Evolutionary conservation across 106 monocot species (phyloP), one percentile per base, ranked within the genome.

Genomic region (Dendrobium officinale): DNA sequence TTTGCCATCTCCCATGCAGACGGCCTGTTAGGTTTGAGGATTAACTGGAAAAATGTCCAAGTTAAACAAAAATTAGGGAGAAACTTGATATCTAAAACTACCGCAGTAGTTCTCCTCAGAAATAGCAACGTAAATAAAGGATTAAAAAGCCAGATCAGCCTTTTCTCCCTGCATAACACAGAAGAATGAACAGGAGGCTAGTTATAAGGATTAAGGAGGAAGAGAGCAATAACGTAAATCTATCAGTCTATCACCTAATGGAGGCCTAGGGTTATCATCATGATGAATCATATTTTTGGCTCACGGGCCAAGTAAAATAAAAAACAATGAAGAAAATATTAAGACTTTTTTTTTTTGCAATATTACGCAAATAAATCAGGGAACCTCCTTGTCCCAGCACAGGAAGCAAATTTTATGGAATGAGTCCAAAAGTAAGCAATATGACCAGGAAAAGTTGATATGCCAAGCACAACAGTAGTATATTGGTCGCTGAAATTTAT

Each of bases 1-100:
- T 26, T 49, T 56, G 56, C 29, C 78, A 78, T 78, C 76, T 76
- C 27, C 74, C n/a, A 74, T 0, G 74, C 43, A 44, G 70, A 7
- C 37, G 13, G 15, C 15, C 64, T 5, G 51, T 9, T 66, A 22
- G 26, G 26, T 66, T 6, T 66, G 24, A 66, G 24, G 64, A 66
- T 24, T 66, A 22, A 66, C 26, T 22, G 64, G 24, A 24, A 26
- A 64, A 64, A 22, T 1, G 17, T 55, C 64, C 22, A 24, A 66
- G 64, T 66, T 66, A 66, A 26, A 66, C 4, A 9, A 66, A 37
- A 66, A 26, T 8, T 2, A 26, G 16, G 15, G 15, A 66, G 64
- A 66, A 26, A 66, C 9, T 24, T 66, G 64, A 66, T 24, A 66
- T 66, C 26, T 66, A 24, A 66, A 66, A 66, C 64, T 24, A 66